Percentiles rank a stretch among this genome's conserved stretches.
Evolutionary conservation across 1,284 basidiomycete genomes (phyloP).

Genomic region (Somion occarium): DNA sequence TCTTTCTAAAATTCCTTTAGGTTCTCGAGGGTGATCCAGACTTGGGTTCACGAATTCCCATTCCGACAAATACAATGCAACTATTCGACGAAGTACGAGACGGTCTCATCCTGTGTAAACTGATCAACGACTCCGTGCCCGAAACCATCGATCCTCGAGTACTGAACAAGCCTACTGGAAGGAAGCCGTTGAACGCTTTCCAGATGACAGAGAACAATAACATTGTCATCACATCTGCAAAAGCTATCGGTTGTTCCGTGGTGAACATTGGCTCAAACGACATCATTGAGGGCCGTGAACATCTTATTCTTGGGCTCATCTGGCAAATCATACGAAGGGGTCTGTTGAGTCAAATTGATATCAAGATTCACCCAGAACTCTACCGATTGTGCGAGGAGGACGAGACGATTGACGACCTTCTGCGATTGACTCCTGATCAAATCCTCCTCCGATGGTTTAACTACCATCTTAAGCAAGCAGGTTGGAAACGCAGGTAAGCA

Average conservation of each 20-base stretch:
- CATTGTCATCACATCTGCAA: slow-evolving; percentile 94
- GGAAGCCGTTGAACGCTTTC: slow-evolving; percentile 89
- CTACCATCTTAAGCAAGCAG: slow-evolving; percentile 94
- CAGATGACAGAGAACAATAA: slow-evolving; percentile 99
- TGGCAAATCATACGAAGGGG: slow-evolving; percentile 98
- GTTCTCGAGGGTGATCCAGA: slow-evolving; percentile 90
- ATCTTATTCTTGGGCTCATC: slow-evolving; percentile 96
- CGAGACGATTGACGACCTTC: slow-evolving; percentile 94
- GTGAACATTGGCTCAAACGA: slow-evolving; percentile 97
- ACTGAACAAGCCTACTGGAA: slow-evolving; percentile 79
- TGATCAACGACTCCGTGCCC: slow-evolving; percentile 98
- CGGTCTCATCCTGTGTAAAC: slow-evolving; percentile 94
- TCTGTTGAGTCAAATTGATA: slow-evolving; percentile 91
- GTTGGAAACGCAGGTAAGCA: slow-evolving; percentile 79
- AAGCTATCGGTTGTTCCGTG: slow-evolving; percentile 97
- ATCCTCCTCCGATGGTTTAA: slow-evolving; percentile 98
- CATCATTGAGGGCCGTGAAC: slow-evolving; percentile 91
- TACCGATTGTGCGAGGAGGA: slow-evolving; percentile 95
- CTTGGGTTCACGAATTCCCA: slow-evolving; percentile 80
- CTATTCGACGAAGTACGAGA: slow-evolving; percentile 97
- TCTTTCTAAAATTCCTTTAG: slow-evolving; percentile 35
- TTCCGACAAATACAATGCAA: slow-evolving; percentile 98
- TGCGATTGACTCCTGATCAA: slow-evolving; percentile 93
- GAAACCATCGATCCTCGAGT: slow-evolving; percentile 99
- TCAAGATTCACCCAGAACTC: slow-evolving; percentile 96